A percentile compares a stretch with the other conserved stretches of the same genome.
Evolutionary conservation across 73 alveolate species (phyloP).

Genomic region (Durusdinium trenchii): DNA sequence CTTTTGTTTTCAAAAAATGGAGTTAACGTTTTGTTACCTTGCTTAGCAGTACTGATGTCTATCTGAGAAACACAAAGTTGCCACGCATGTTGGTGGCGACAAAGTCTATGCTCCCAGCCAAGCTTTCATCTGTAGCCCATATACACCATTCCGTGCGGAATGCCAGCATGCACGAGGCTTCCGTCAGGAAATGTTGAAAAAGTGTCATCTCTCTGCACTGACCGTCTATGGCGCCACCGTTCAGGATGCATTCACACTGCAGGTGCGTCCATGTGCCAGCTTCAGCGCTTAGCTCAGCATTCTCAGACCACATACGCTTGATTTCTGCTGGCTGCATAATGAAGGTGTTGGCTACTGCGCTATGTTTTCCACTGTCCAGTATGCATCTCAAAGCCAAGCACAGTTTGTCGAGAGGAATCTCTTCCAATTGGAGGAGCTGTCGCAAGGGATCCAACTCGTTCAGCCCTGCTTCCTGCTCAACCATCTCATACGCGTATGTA

Average conservation of each 20-base stretch:
- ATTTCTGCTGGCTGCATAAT: constrained; percentile 14
- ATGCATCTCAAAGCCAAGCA: not conserved
- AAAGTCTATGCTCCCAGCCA: constrained; percentile 51
- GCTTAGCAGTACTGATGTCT: not conserved
- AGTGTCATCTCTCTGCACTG: not conserved
- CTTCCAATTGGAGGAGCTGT: no score
- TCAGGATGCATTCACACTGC: constrained; percentile 21
- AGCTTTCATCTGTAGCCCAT: not conserved
- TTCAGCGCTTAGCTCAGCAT: not conserved
- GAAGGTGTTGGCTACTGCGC: not conserved
- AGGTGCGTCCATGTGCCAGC: constrained; percentile 39
- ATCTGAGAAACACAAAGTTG: not conserved
- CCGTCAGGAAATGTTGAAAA: not conserved
- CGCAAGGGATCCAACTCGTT: no score
- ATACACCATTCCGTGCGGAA: constrained; percentile 48
- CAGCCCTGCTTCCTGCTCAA: no score
- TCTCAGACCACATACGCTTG: not conserved
- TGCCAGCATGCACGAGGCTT: not conserved
- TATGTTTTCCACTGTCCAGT: not conserved
- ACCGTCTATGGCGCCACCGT: not conserved
- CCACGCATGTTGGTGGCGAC: not conserved
- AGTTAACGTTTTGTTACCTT: not conserved
- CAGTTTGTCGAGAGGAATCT: no score
- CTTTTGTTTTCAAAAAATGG: not conserved
- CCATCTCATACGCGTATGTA: no score